Evolutionary conservation across 352 stramenopile species (phyloP), one percentile per base, ranked within the genome.

Genomic region (Aphanomyces cochlioides): DNA sequence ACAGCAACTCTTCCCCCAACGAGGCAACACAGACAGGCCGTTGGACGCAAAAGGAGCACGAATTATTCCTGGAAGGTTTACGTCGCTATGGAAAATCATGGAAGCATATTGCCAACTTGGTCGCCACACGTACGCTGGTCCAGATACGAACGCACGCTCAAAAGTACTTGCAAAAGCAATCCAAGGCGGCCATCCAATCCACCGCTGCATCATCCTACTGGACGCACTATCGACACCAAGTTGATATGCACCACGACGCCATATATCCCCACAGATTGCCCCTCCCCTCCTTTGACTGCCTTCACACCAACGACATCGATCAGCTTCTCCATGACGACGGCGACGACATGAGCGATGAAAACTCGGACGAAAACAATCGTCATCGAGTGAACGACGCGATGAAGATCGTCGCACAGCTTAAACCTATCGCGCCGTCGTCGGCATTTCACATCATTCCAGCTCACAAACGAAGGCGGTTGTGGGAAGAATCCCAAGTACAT

Each of bases 121-220:
- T 94, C 39, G 78, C 83, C 63, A 90, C 87, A 8, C 79, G 87
- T 15, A 93, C 87, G 38, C 78, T 97, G 5, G 95, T 98, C 41
- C 97, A 99, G 74, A 98, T 99, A 74, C 91, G 96, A 10, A 98
- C 90, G 3, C 96, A 99, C 68, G 96, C 96, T 0, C 96, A 99
- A 79, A 99, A 99, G 71, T 98, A 98, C 74, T 75, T 96, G 19
- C 89, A 95, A 68, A 96, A 96, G 76, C 85, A 93, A 64, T 83
- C 72, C 61, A 89, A 85, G 36, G 76, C 76, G 17, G 76, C 82
- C 0, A 73, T 19, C 17, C 59, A 43, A 5, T 36, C 38, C 37
- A 39, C 40, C 34, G 3, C 13, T 1, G 12, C 56, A 40, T 48
- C 50, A 1, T 58, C 50, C 8, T 58, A 38, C 50, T 21, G 28